Base-by-base conservation (phyloP, 2,329 filamentous ascomycete genomes). In the Hypoxylon sp. region DNA sequence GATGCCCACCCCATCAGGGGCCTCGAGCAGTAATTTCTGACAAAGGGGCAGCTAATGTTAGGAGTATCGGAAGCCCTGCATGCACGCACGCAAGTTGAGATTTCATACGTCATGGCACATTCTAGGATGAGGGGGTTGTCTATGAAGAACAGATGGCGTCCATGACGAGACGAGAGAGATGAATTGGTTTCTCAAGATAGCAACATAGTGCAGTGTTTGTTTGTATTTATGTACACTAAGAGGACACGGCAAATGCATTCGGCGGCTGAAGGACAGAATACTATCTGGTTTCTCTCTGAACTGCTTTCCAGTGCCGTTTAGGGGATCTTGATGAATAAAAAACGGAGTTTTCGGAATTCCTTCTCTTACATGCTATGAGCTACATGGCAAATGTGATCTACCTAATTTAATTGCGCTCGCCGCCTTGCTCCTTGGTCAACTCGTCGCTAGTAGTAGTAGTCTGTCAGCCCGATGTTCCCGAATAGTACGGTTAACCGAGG, bases 351-450 rank as follows among this genome's bases (percentile, higher is more conserved):
- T 36, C 41, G 32, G 35, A 27, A 35, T 25, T 51, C 42, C 42
- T 48, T 42, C 32, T 43, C 50, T 45, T 45, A 40, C 32, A 45
- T 47, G 5, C 34, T 43, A n/a, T n/a, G 43, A 45, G 5, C 34
- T 43, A n/a, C n/a, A 9, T 25, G 9, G 21, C 6, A 6, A 25
- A 25, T 5, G 21, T 25, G 21, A 9, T 25, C 5, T 7, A 15
- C 23, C 29, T 23, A 7, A 29, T 51, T 36, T 81, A 84, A 73
- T 84, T 83, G 61, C 81, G 71, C 76, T 90, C 86, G 70, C 86
- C 86, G 60, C 84, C 83, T 74, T 88, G 82, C 38, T 84, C 78
- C 74, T 82, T 87, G 73, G 88, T 90, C 67, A 94, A 78, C 61
- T 91, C 86, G 66, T 94, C 86, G 69, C 90, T 94, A n/a, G 66